Base-by-base conservation (phyloP, 2,329 filamentous ascomycete genomes). In the Onygena corvina region DNA sequence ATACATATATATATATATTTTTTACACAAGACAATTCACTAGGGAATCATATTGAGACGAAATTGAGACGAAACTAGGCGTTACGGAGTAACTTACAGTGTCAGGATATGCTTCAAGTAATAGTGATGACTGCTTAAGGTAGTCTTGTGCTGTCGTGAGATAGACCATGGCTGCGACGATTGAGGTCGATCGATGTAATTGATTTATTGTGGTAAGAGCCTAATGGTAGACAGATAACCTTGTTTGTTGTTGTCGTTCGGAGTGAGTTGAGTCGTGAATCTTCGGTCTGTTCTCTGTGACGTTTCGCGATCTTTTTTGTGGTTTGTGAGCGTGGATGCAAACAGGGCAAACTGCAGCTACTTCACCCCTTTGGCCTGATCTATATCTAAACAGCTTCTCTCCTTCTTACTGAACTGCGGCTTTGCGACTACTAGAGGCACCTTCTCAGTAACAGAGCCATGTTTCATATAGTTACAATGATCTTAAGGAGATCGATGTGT, bases 51-150 rank as follows among this genome's bases (percentile, higher is more conserved):
- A n/a, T n/a, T n/a, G n/a, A n/a, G n/a, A n/a, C n/a, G n/a, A n/a
- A n/a, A n/a, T 31, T 38, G 23, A 34, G 40, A 35, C 20, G 7
- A 14, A 25, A 27, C 12, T 12, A 14, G 46, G 38, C 34, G 45
- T 47, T 21, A 71, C 79, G 46, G 38, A 33, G 45, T 47, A 25
- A 71, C 79, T 55, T 78, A 94, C 90, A 34, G 85, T 88, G 29
- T 78, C 79, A 3, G 92, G 92, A 44, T 86, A 81, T 50, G 92
- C 90, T 69, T 92, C 79, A 49, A 98, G 74, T 51, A 98, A 81
- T 53, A 89, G 79, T 14, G 81, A 74, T 11, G 90, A 94, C 67
- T 95, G 84, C 60, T 84, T 81, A 57, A 95, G 84, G 84, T 88
- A 98, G 71, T 89, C 83, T 68, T 94, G 83, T 67, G 85, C 85